Percentiles rank a stretch among this genome's conserved stretches.
phyloP scores from a whole-genome alignment of 208 protist genomes.

The Trypanosoma platydactyli region DNA sequence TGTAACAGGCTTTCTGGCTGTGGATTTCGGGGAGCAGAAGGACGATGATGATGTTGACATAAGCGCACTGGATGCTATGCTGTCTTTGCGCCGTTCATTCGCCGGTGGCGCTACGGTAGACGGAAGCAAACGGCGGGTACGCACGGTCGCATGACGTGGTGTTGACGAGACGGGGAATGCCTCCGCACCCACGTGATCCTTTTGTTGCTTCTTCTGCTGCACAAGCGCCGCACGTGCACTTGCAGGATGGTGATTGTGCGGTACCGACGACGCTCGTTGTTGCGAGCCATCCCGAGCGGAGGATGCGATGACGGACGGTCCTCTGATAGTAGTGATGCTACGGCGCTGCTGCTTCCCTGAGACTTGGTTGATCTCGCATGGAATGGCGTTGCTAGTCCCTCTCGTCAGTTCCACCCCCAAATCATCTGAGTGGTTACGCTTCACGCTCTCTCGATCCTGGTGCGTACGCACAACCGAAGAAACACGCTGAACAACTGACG shows the following conservation, averaged over 20 bases:
- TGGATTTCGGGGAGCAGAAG: neutral
- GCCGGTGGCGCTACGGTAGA: neutral
- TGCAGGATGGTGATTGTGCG: neutral
- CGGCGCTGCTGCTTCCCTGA: neutral
- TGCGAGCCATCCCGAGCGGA: neutral
- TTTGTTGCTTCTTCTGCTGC: neutral
- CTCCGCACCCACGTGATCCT: neutral
- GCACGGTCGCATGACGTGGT: neutral
- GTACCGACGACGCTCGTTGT: neutral
- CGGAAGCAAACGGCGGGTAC: neutral
- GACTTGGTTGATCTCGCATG: neutral
- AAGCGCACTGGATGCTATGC: neutral
- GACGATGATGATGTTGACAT: neutral
- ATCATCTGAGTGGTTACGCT: neutral
- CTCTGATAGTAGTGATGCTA: no score
- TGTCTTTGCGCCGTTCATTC: neutral
- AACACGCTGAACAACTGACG: slow-evolving; percentile 1
- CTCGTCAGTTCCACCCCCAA: neutral
- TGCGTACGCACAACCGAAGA: neutral
- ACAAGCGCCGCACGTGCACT: neutral
- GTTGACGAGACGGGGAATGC: neutral
- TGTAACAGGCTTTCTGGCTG: neutral
- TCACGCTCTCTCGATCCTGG: neutral
- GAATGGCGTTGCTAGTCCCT: neutral
- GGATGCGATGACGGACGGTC: no score